Evolutionary conservation across 106 monocot genomes (phyloP).

Genomic region (Dioscorea alata): DNA sequence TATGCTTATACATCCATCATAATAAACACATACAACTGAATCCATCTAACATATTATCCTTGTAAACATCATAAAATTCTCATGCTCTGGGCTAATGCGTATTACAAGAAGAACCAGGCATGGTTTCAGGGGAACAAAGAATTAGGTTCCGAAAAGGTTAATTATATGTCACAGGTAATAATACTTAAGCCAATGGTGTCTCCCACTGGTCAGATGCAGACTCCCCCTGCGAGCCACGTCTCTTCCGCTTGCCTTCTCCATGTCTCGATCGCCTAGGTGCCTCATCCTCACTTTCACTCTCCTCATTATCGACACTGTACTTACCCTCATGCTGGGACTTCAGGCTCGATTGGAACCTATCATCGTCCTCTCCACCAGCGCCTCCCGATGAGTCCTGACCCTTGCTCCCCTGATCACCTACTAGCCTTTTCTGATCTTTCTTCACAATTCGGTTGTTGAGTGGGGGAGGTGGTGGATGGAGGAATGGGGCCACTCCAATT

Average conservation of each 20-base stretch:
- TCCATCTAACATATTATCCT: too few relatives aligned
- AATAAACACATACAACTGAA: too few relatives aligned
- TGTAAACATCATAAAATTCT: too few relatives aligned
- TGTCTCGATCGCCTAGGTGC: conserved; percentile 74
- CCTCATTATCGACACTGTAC: conserved; percentile 32
- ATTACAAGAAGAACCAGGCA: too few relatives aligned
- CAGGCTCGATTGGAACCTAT: conserved; percentile 19
- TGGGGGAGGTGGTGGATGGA: conserved; percentile 33
- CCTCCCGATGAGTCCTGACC: conserved; percentile 29
- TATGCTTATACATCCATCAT: too few relatives aligned
- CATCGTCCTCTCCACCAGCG: conserved; percentile 15
- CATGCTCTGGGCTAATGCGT: too few relatives aligned
- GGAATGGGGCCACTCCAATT: conserved; percentile 39
- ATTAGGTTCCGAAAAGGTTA: neutral
- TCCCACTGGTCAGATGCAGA: conserved; percentile 32
- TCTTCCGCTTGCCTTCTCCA: conserved; percentile 35
- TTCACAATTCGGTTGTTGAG: conserved; percentile 26
- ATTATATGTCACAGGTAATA: conserved; percentile 8
- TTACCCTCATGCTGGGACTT: conserved; percentile 26
- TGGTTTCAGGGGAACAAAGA: too few relatives aligned
- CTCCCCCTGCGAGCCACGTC: conserved; percentile 32
- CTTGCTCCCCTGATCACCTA: conserved; percentile 42
- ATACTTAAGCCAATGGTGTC: conserved; percentile 4
- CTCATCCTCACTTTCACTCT: conserved; percentile 91
- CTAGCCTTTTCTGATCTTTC: conserved; percentile 55